phyloP scores from a whole-genome alignment of 805 yeast genomes.

The Candida alai region DNA sequence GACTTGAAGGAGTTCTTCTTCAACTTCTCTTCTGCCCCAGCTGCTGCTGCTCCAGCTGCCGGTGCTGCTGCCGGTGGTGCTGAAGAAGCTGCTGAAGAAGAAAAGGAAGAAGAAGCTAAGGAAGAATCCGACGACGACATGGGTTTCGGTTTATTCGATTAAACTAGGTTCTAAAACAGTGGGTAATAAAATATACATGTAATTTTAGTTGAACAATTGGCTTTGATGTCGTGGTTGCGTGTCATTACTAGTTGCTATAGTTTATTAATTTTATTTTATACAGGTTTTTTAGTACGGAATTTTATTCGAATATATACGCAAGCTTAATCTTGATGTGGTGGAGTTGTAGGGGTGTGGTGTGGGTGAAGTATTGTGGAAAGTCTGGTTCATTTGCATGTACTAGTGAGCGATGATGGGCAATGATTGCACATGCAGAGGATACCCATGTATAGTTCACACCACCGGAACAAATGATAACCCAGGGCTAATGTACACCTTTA shows the following conservation, averaged over 20 bases:
- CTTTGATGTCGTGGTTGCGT: neutral
- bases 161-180: slow-evolving; percentile 12
- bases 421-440: too few species aligned
- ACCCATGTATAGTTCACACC: too few species aligned
- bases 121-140: slow-evolving; percentile 38
- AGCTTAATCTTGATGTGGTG: too few species aligned
- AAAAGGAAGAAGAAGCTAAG: slow-evolving; percentile 34
- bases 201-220: slow-evolving; percentile 4
- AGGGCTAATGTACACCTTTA: too few species aligned
- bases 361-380: too few species aligned
- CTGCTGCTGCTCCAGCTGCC: slow-evolving; percentile 37
- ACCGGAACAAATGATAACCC: too few species aligned
- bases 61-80: slow-evolving; percentile 34
- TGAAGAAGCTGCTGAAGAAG: slow-evolving; percentile 31
- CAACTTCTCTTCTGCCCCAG: slow-evolving; percentile 45
- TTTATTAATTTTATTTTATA: slow-evolving; percentile 1
- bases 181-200: slow-evolving; percentile 3
- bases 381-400: too few species aligned
- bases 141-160: slow-evolving; percentile 46
- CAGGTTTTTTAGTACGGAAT: neutral
- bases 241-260: neutral
- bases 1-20: slow-evolving; percentile 47
- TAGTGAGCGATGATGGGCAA: too few species aligned
- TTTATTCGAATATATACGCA: too few species aligned
- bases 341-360: too few species aligned